phyloP scores from a whole-genome alignment of 345 rosid genomes.

The Crucihimalaya himalaica region DNA sequence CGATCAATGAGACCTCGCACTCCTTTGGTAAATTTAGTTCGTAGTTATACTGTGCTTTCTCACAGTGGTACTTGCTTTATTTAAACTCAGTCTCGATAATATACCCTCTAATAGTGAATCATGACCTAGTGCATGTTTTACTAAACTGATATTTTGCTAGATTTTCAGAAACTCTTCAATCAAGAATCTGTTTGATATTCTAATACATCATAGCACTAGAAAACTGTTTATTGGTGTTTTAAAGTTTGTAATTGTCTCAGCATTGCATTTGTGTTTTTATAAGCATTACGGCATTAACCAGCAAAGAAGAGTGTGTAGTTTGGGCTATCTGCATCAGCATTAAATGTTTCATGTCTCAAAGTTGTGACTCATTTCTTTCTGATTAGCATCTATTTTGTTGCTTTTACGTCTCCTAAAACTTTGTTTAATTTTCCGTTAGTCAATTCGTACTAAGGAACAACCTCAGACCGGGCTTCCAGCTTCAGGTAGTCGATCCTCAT shows the following conservation, averaged over 20 bases:
- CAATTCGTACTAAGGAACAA: slow-evolving; percentile 66
- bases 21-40: slow-evolving; percentile 47
- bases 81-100: not conserved
- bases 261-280: slow-evolving; percentile 9
- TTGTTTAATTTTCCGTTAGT: slow-evolving; percentile 45
- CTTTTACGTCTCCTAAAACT: slow-evolving; percentile 16
- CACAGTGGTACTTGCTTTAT: not conserved
- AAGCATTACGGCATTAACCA: not conserved
- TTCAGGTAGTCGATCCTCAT: slow-evolving; percentile 43
- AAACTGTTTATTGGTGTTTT: slow-evolving; percentile 4
- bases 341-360: slow-evolving; percentile 1
- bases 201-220: not conserved
- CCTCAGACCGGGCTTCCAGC: slow-evolving; percentile 49
- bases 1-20: slow-evolving; percentile 48
- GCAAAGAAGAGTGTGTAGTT: not conserved
- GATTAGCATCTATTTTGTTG: not conserved
- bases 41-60: slow-evolving; percentile 9
- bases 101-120: not conserved
- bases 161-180: not conserved
- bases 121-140: not conserved
- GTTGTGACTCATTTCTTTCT: not conserved
- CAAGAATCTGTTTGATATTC: not conserved
- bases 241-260: not conserved
- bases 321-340: slow-evolving; percentile 9
- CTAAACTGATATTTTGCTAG: slow-evolving; percentile 3